Conservation (phyloP, 108 stramenopile species). For the Pseudonitzschia pungens region DNA sequence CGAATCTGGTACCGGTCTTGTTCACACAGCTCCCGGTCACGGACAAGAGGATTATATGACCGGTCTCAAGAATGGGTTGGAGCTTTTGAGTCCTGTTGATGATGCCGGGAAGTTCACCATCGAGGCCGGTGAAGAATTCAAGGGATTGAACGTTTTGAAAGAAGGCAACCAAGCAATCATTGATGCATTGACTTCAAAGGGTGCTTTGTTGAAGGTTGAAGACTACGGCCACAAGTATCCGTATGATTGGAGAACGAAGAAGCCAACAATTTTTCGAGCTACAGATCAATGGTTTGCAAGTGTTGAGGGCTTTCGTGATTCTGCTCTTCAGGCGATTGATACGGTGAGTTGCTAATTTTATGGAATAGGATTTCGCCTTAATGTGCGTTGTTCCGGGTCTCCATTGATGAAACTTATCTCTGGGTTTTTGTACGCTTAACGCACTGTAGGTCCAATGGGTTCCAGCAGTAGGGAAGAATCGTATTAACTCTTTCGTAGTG, state of each 20-base stretch:
- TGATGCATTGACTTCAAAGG: slow-evolving; percentile 72
- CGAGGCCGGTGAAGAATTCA: slow-evolving; percentile 90
- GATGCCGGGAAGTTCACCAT: slow-evolving; percentile 92
- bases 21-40: slow-evolving; percentile 99
- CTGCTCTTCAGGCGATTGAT: slow-evolving; percentile 86
- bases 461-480: slow-evolving; percentile 93
- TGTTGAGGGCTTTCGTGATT: slow-evolving; percentile 90
- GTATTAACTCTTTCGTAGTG: slow-evolving; percentile 82
- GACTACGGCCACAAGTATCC: slow-evolving; percentile 98
- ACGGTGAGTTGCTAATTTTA: slow-evolving; percentile 55
- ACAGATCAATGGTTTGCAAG: slow-evolving; percentile 99
- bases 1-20: slow-evolving; percentile 97
- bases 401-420: background rate
- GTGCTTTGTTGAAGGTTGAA: slow-evolving; percentile 82
- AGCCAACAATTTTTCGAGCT: slow-evolving; percentile 97
- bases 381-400: background rate
- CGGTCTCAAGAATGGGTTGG: slow-evolving; percentile 82
- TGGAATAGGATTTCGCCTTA: background rate
- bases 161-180: slow-evolving; percentile 91
- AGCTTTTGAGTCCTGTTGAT: slow-evolving; percentile 89
- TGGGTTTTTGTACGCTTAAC: slow-evolving; percentile 9
- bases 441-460: slow-evolving; percentile 83
- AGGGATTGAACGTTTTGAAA: slow-evolving; percentile 80
- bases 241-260: slow-evolving; percentile 99
- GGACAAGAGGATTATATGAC: slow-evolving; percentile 98